These are phyloP conservation scores for Dryas integrifolia DNA, from an alignment of 331 rosid species.

Conservation along the genomic window DNA sequence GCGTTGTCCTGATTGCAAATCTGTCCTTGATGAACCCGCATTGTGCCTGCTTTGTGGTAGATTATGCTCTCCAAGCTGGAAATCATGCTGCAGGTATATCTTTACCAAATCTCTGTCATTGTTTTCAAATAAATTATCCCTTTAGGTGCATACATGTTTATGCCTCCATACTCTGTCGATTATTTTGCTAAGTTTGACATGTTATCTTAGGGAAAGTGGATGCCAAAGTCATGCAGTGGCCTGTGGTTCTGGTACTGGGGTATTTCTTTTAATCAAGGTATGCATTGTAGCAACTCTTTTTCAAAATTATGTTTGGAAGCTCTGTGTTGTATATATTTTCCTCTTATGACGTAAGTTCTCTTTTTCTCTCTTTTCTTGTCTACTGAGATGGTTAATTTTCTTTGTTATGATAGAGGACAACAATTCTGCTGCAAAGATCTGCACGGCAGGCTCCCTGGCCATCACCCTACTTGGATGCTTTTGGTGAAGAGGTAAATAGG, in stretches of 20 bases:
- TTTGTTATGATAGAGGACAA: slow-evolving; percentile 62
- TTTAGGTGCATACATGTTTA: not conserved
- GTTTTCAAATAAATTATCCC: not conserved
- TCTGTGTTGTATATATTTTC: not conserved
- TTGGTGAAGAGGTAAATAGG: slow-evolving; percentile 86
- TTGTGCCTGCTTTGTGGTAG: slow-evolving; percentile 90
- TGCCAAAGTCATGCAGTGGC: slow-evolving; percentile 81
- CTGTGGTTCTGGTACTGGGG: slow-evolving; percentile 95
- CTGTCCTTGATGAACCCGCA: slow-evolving; percentile 72
- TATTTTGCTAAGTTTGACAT: slow-evolving; percentile 24
- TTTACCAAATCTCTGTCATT: slow-evolving; percentile 10
- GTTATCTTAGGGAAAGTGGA: slow-evolving; percentile 63
- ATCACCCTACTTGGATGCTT: slow-evolving; percentile 90
- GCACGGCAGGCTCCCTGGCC: slow-evolving; percentile 99
- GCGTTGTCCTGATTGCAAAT: slow-evolving; percentile 66
- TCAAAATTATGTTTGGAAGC: not conserved
- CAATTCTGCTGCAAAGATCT: slow-evolving; percentile 78
- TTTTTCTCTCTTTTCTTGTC: not conserved
- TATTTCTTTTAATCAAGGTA: slow-evolving; percentile 84
- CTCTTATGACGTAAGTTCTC: not conserved
- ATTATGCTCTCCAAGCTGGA: slow-evolving; percentile 89
- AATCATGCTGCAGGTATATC: slow-evolving; percentile 85
- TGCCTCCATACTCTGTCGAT: not conserved
- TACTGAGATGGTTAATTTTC: not conserved
- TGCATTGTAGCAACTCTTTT: slow-evolving; percentile 10